Percentiles rank a stretch among this genome's conserved stretches.
Evolutionary conservation across 441 rosid genomes (phyloP).

Genomic region (Metrosideros polymorpha): DNA sequence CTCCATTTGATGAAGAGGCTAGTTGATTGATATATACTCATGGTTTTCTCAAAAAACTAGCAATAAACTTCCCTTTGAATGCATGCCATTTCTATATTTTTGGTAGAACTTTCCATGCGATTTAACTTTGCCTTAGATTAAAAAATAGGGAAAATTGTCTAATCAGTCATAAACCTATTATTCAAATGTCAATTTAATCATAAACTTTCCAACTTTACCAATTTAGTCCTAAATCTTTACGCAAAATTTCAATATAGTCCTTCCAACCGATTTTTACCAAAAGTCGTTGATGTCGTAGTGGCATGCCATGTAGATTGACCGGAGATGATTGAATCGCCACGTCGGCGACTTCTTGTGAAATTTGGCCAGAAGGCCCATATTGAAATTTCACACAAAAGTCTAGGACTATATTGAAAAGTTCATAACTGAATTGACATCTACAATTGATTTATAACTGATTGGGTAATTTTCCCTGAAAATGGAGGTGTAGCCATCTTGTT

Average conservation of each 20-base stretch:
- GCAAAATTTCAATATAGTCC: neutral
- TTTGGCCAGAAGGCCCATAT: neutral
- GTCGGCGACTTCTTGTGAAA: neutral
- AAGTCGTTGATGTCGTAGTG: accelerated
- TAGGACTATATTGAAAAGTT: neutral
- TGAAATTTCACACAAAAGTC: neutral
- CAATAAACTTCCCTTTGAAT: neutral
- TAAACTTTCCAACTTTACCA: neutral
- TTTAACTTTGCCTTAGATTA: neutral
- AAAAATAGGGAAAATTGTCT: neutral
- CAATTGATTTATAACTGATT: neutral
- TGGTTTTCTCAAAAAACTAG: neutral
- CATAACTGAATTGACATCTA: neutral
- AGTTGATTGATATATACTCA: neutral
- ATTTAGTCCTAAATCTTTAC: neutral
- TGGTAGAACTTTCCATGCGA: neutral
- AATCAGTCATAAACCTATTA: neutral
- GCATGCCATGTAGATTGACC: neutral
- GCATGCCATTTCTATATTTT: neutral
- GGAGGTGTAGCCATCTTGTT: neutral
- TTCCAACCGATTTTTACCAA: neutral
- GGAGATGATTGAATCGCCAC: neutral
- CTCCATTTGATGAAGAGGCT: neutral
- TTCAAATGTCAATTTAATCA: neutral
- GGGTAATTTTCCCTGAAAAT: neutral